phyloP scores from a whole-genome alignment of 768 basidiomycete species.

The Psilocybe sp. region DNA sequence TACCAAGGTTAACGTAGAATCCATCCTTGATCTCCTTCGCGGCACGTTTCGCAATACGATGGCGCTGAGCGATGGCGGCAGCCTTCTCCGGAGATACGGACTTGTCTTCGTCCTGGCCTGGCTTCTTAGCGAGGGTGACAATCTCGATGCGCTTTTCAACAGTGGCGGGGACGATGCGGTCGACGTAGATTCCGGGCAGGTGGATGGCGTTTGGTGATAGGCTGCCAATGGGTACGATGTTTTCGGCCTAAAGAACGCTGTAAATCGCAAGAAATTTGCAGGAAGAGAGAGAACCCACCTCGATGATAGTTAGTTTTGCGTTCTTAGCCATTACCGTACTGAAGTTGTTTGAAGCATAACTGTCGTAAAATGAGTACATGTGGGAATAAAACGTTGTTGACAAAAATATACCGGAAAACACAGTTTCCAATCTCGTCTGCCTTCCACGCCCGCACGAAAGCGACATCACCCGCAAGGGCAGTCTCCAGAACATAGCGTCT shows the following conservation, averaged over 20 bases:
- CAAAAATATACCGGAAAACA: slow-evolving; percentile 68
- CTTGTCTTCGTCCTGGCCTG: slow-evolving; percentile 20
- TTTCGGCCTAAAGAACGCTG: slow-evolving; percentile 59
- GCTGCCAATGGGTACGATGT: slow-evolving; percentile 82
- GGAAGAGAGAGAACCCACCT: slow-evolving; percentile 40
- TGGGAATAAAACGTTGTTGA: background rate
- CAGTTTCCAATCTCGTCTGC: slow-evolving; percentile 90
- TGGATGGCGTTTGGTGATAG: slow-evolving; percentile 83
- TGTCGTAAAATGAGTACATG: slow-evolving; percentile 22
- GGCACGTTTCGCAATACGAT: slow-evolving; percentile 80
- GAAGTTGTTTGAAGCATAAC: slow-evolving; percentile 89
- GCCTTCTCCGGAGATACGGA: slow-evolving; percentile 48
- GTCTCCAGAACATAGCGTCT: slow-evolving; percentile 80
- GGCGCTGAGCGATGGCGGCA: slow-evolving; percentile 51
- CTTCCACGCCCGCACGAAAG: slow-evolving; percentile 89
- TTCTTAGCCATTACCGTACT: slow-evolving; percentile 84
- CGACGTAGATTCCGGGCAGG: slow-evolving; percentile 82
- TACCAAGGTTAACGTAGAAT: slow-evolving; percentile 85
- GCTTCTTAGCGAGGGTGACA: slow-evolving; percentile 59
- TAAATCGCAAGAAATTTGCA: background rate
- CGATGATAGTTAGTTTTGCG: slow-evolving; percentile 87
- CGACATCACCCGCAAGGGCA: slow-evolving; percentile 76
- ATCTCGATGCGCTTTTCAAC: slow-evolving; percentile 78
- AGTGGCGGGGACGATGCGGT: slow-evolving; percentile 81
- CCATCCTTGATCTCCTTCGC: slow-evolving; percentile 89